Percentiles rank a stretch among this genome's conserved stretches.
Conservation (phyloP, 306 rosid genomes). For the Aeschynomene evenia region DNA sequence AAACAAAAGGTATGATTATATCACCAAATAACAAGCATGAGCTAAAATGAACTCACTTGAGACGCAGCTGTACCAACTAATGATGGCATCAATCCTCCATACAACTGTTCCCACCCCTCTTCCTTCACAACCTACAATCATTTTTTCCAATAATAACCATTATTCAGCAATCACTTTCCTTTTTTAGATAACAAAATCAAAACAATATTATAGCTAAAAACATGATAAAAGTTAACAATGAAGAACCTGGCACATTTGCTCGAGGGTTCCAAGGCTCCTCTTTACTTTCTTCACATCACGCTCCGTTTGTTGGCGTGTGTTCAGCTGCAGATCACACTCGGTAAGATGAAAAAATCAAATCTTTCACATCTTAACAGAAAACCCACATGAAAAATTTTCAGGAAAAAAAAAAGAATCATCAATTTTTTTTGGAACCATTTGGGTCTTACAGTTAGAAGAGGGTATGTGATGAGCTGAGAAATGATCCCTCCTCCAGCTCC, state of each 20-base stretch:
- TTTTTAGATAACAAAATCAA: neutral
- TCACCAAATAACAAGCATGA: neutral
- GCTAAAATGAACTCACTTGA: constrained; percentile 64
- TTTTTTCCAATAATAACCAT: constrained; percentile 6
- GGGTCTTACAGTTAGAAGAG: constrained; percentile 80
- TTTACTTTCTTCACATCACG: constrained; percentile 69
- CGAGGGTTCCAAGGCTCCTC: constrained; percentile 58
- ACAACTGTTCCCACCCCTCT: constrained; percentile 90
- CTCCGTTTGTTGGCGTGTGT: constrained; percentile 95
- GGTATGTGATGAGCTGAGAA: constrained; percentile 94
- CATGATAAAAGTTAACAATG: neutral
- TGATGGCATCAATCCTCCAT: constrained; percentile 87
- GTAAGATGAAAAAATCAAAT: neutral
- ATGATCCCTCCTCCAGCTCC: constrained; percentile 99
- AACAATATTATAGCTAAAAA: constrained; percentile 8
- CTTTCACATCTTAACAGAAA: neutral
- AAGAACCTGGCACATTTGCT: constrained; percentile 71
- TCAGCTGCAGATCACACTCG: constrained; percentile 60
- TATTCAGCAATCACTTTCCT: neutral
- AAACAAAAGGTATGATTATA: neutral
- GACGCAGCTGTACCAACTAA: constrained; percentile 86
- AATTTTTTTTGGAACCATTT: neutral
- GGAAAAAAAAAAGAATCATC: neutral
- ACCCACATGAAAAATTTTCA: neutral
- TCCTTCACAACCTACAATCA: constrained; percentile 68